Conservation (phyloP, 2,329 filamentous ascomycete genomes). For the Diaporthe caulivora region DNA sequence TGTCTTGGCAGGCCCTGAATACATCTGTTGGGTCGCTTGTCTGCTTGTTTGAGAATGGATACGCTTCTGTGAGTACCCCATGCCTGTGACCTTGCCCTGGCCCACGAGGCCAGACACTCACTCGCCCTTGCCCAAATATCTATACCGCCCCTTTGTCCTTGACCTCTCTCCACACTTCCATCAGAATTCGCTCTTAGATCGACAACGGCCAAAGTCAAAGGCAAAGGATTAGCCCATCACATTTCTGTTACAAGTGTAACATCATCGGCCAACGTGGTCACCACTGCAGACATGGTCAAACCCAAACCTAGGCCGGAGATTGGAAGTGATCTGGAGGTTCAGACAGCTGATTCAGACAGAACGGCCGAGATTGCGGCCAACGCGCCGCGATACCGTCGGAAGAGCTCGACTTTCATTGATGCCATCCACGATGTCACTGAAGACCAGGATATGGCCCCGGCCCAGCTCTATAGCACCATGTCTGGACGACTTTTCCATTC, state of each 20-base stretch:
- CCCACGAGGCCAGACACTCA: not conserved
- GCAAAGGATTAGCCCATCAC: not conserved
- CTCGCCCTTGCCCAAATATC: not conserved
- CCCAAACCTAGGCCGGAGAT: slow-evolving; percentile 36
- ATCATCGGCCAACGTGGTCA: not conserved
- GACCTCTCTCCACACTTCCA: no score
- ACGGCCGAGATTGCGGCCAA: slow-evolving; percentile 94
- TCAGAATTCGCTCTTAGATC: not conserved
- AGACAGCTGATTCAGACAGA: slow-evolving; percentile 60
- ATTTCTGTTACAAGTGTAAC: not conserved
- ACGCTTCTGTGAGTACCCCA: slow-evolving; percentile 47
- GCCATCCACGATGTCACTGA: slow-evolving; percentile 94
- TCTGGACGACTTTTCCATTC: slow-evolving; percentile 97
- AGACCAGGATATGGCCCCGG: slow-evolving; percentile 86
- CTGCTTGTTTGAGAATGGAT: slow-evolving; percentile 44
- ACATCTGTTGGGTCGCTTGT: not conserved
- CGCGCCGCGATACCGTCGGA: slow-evolving; percentile 88
- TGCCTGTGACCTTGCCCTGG: not conserved
- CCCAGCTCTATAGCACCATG: slow-evolving; percentile 98
- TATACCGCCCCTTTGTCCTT: not conserved
- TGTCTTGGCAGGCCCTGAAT: not conserved
- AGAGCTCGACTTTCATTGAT: slow-evolving; percentile 96
- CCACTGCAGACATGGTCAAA: not conserved
- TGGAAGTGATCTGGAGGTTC: slow-evolving; percentile 38
- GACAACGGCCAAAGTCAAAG: not conserved